Conservation (phyloP, 306 rosid species). For the Senna tora region DNA sequence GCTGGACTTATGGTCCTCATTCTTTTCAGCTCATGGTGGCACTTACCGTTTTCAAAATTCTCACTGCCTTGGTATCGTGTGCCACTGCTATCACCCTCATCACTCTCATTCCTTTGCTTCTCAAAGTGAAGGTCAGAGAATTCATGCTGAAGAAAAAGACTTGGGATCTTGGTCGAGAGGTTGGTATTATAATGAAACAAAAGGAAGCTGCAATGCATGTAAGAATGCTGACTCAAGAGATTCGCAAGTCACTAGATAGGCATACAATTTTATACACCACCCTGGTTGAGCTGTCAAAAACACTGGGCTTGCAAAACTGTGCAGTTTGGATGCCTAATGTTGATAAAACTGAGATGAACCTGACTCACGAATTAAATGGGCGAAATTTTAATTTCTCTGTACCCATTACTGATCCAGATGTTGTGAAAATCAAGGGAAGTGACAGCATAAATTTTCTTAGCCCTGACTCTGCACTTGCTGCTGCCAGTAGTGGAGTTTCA, state of each 20-base stretch:
- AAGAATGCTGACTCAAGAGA: conserved; percentile 98
- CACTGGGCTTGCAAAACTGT: conserved; percentile 89
- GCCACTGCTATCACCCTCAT: conserved; percentile 96
- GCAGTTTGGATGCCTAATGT: conserved; percentile 99
- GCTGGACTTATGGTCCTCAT: conserved; percentile 99
- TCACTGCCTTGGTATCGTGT: conserved; percentile 95
- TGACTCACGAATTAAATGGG: conserved; percentile 79
- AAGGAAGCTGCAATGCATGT: conserved; percentile 90
- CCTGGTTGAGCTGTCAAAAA: conserved; percentile 86
- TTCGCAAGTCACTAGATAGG: conserved; percentile 91
- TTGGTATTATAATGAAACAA: conserved; percentile 84
- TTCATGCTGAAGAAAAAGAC: conserved; percentile 98
- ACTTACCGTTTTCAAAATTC: conserved; percentile 89
- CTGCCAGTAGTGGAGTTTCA: conserved; percentile 62
- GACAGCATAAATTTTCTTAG: conserved; percentile 66
- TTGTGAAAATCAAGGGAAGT: conserved; percentile 63
- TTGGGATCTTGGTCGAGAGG: conserved; percentile 98
- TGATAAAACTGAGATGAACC: conserved; percentile 77
- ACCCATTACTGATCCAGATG: conserved; percentile 74
- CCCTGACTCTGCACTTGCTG: conserved; percentile 74
- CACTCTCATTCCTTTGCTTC: conserved; percentile 94
- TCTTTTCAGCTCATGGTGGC: conserved; percentile 98
- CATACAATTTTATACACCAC: conserved; percentile 88
- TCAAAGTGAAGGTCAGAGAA: conserved; percentile 97
- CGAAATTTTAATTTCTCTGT: conserved; percentile 59